These are phyloP conservation scores for Cladophialophora yegresii DNA, from an alignment of 2,329 filamentous ascomycete species.

Conservation along the genomic window DNA sequence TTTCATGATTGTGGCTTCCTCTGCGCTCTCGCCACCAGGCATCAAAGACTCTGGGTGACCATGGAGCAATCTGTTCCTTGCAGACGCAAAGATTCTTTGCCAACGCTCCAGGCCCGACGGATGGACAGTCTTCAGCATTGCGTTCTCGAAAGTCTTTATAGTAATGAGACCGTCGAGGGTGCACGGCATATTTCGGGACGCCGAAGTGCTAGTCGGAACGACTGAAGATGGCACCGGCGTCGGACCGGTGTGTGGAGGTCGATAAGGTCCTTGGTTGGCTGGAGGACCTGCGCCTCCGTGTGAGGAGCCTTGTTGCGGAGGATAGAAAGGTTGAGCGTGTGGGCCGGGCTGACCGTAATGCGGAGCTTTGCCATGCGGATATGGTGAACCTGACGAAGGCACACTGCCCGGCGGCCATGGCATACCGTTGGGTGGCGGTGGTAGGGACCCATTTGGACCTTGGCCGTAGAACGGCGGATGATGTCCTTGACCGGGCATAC, in stretches of 20 bases:
- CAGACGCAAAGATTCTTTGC: slow-evolving; percentile 33
- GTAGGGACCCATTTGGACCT: slow-evolving; percentile 30
- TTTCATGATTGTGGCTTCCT: slow-evolving; percentile 34
- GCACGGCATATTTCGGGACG: slow-evolving; percentile 34
- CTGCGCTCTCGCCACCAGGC: slow-evolving; percentile 30
- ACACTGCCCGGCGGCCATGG: slow-evolving; percentile 24
- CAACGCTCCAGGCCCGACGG: slow-evolving; percentile 28
- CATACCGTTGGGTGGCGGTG: slow-evolving; percentile 33
- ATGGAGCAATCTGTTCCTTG: slow-evolving; percentile 32
- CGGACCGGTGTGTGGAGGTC: slow-evolving; percentile 11
- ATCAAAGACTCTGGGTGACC: slow-evolving; percentile 28
- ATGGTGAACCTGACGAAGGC: slow-evolving; percentile 15
- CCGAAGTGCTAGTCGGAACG: slow-evolving; percentile 25
- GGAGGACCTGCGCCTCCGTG: slow-evolving; percentile 17
- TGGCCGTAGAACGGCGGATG: slow-evolving; percentile 30
- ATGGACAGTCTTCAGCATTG: slow-evolving; percentile 33
- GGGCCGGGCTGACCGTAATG: slow-evolving; percentile 12
- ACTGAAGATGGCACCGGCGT: slow-evolving; percentile 13
- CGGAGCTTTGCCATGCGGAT: slow-evolving; percentile 11
- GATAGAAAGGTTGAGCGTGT: slow-evolving; percentile 23
- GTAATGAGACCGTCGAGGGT: slow-evolving; percentile 29
- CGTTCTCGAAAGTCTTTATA: slow-evolving; percentile 30
- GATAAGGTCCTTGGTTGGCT: slow-evolving; percentile 22
- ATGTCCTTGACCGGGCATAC: slow-evolving; percentile 28
- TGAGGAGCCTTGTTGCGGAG: slow-evolving; percentile 13